Conservation (phyloP, 2,329 filamentous ascomycete species). For the Passalora sequoiae region DNA sequence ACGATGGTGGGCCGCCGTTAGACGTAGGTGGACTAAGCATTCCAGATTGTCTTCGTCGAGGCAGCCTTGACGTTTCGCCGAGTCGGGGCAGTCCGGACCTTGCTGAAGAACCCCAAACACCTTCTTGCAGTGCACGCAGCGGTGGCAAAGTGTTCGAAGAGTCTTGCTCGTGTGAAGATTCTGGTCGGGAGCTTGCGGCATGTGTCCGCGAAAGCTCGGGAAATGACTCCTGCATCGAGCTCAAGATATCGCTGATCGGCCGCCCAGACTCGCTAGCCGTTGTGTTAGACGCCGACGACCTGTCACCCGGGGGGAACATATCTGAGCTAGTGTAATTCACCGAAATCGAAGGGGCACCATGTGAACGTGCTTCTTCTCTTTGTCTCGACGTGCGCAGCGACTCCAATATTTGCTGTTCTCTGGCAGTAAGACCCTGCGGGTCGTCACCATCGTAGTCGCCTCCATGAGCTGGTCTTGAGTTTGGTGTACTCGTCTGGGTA, state of each 20-base stretch:
- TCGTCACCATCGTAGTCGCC: constrained; percentile 36
- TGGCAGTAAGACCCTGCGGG: constrained; percentile 42
- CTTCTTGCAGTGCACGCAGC: constrained; percentile 14
- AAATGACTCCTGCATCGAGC: constrained; percentile 25
- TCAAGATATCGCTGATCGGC: constrained; percentile 25
- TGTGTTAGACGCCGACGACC: constrained; percentile 14
- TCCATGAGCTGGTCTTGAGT: constrained; percentile 2
- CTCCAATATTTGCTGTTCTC: constrained; percentile 45
- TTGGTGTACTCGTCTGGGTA: constrained; percentile 8
- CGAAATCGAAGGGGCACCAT: constrained; percentile 34
- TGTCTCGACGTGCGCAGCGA: constrained; percentile 42
- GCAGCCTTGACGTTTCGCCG: constrained; percentile 25
- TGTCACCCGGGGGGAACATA: constrained; percentile 24
- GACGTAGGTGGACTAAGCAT: constrained; percentile 32
- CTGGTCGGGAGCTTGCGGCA: constrained; percentile 15
- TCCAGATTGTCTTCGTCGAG: constrained; percentile 39
- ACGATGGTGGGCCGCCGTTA: constrained; percentile 8
- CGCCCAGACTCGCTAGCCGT: constrained; percentile 14
- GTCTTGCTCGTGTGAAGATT: constrained; percentile 7
- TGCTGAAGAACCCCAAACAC: constrained; percentile 12
- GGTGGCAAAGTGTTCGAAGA: constrained; percentile 11
- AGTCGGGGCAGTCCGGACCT: constrained; percentile 11
- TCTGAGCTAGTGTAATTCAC: constrained; percentile 41
- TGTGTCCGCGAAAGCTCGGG: constrained; percentile 28
- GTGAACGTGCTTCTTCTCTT: constrained; percentile 39